Base-by-base conservation (phyloP, 2,329 filamentous ascomycete species). In the Dendrostoma leiphaemia region DNA sequence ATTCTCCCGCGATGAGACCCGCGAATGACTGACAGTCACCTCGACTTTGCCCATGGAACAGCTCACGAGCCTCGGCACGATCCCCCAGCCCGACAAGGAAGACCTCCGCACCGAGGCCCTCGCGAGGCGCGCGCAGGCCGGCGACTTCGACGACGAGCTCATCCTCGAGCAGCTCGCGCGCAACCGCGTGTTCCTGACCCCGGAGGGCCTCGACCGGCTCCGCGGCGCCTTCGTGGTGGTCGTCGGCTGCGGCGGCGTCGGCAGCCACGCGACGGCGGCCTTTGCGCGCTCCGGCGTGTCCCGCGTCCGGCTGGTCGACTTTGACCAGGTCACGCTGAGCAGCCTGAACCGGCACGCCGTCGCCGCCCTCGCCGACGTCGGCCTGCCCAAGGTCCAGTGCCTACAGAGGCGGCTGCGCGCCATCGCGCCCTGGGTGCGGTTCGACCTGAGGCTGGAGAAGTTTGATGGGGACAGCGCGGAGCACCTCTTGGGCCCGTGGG, bases 271-370 rank as follows among this genome's bases (percentile, higher is more conserved):
- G 59, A 83, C 88, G 4, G 87, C 92, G 1, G 87, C 94, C 3
- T 83, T 99, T 28, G 88, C 91, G 5, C 86, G 94, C 28, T 96
- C 92, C 0, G 94, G 94, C 29, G 91, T 96, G 40, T 86, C 88
- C n/a, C 87, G 85, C 63, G 80, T 99, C 51, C 86, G 94, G 1
- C 81, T 99, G 34, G 85, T 99, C 62, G 94, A 99, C 71, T 99
- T 99, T 68, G 94, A 99, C 69, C 94, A 99, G 78, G 93, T 99
- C 31, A 96, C 92, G 0, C 78, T 99, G 41, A 96, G 90, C 60
- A 96, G 91, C 3, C 76, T 99, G 51, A 99, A 99, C 70, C 80
- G 94, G n/a, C 94, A 99, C 71, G 91, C 94, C 8, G 88, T 99
- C 1, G 94, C 94, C 5, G 97, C 93, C 0, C 78, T 97, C 6